A percentile compares a stretch with the other conserved stretches of the same genome.
Evolutionary conservation across 1,284 basidiomycete species (phyloP).

Genomic region (Anthracocystis panici-leucophaei): DNA sequence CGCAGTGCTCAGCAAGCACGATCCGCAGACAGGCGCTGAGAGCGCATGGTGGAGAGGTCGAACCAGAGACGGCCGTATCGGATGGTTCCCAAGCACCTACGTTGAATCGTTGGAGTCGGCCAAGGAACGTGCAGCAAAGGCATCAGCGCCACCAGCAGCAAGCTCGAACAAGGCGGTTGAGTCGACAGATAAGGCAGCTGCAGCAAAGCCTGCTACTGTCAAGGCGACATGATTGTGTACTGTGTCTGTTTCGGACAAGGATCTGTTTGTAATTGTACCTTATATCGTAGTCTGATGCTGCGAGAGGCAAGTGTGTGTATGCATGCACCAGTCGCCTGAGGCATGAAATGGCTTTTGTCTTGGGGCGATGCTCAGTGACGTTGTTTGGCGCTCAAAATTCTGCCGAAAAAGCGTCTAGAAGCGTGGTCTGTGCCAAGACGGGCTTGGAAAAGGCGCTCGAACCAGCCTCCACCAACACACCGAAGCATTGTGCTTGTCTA

Average conservation of each 20-base stretch:
- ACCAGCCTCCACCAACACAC: no score
- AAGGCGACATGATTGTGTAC: slow-evolving; percentile 32
- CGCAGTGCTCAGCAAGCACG: slow-evolving; percentile 82
- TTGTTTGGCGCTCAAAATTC: no score
- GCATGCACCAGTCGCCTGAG: no score
- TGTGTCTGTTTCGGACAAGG: neutral
- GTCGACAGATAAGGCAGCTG: slow-evolving; percentile 26
- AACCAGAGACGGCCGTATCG: slow-evolving; percentile 90
- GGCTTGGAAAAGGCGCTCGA: no score
- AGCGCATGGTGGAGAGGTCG: slow-evolving; percentile 96
- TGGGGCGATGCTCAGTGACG: no score
- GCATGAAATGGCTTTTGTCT: no score
- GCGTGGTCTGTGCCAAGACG: no score
- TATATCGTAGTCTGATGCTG: neutral
- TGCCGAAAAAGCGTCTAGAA: no score
- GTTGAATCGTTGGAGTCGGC: slow-evolving; percentile 68
- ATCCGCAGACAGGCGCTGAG: slow-evolving; percentile 74
- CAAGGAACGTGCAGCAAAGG: slow-evolving; percentile 59
- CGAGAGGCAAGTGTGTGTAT: no score
- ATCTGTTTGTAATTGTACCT: slow-evolving; percentile 23
- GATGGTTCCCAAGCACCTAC: slow-evolving; percentile 89
- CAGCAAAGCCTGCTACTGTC: slow-evolving; percentile 28
- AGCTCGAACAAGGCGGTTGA: slow-evolving; percentile 16
- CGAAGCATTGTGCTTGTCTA: no score
- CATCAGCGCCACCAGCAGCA: slow-evolving; percentile 15